Base-by-base conservation (phyloP, 495 filamentous ascomycete genomes). In the Penicillium parvum region DNA sequence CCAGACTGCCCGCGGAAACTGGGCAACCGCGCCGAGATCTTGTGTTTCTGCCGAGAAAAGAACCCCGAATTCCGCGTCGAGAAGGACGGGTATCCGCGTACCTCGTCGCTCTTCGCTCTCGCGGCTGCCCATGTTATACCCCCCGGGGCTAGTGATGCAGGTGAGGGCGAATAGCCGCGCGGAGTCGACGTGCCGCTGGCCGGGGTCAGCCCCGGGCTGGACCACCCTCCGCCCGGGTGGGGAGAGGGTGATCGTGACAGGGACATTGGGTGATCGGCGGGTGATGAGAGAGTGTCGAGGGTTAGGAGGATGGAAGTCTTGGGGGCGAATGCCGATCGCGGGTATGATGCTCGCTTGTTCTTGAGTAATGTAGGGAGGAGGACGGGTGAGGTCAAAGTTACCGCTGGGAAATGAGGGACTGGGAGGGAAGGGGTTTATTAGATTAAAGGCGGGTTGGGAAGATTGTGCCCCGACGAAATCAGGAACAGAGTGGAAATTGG, bases 241-340 rank as follows among this genome's bases (percentile, higher is more conserved):
- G 88, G 88, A 35, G 86, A 91, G 33, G 88, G 88, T 55, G 87
- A 91, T 65, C 86, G 80, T 40, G 87, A 90, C 41, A 89, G 65
- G 51, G 88, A 86, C 89, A 95, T 94, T 49, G 70, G 62, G 14
- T 20, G 52, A 46, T 47, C 32, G 35, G 43, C 20, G 37, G 35
- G 35, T 12, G 27, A n/a, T 6, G 9, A 7, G 27, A 4, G 7
- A 20, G 12, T 0, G 20, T 15, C 17, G 27, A 16, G 9, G 7
- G 17, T 0, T 5, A 21, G 17, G 20, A 21, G 7, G 21, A 7
- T 1, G 19, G 32, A 22, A n/a, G n/a, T n/a, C n/a, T 27, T 20
- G 23, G 14, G n/a, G 17, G 2, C 5, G 22, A 18, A 21, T 26
- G 9, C 6, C 3, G 19, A 30, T 12, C 23, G 36, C 15, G 15